Evolutionary conservation across 805 yeast genomes (phyloP).

Genomic region (Kodamaea kaohsiungensis): DNA sequence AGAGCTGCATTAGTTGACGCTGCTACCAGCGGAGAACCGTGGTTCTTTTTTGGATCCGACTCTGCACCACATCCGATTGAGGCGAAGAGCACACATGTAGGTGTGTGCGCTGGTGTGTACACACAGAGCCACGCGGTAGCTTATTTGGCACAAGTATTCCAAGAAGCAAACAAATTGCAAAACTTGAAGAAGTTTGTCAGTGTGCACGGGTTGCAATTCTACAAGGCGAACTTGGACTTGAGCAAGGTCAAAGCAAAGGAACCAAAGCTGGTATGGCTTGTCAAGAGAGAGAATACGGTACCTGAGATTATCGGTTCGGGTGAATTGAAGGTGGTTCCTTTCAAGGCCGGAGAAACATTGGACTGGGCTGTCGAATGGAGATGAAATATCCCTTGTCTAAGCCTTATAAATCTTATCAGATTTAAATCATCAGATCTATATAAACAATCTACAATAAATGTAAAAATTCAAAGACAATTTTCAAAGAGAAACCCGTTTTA

Average conservation of each 20-base stretch:
- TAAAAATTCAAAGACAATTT: too few species aligned
- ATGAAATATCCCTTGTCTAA: constrained; percentile 6
- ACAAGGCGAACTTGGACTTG: constrained; percentile 49
- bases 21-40: constrained; percentile 88
- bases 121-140: constrained; percentile 83
- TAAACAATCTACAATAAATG: too few species aligned
- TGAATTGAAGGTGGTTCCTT: constrained; percentile 68
- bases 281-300: constrained; percentile 52
- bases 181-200: constrained; percentile 74
- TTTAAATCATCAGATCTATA: too few species aligned
- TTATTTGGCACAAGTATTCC: constrained; percentile 87
- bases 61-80: constrained; percentile 95
- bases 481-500: too few species aligned
- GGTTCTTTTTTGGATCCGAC: constrained; percentile 95
- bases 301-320: constrained; percentile 57
- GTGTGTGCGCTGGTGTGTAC: constrained; percentile 98
- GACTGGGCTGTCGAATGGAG: constrained; percentile 79
- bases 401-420: background rate
- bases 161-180: constrained; percentile 59
- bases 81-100: constrained; percentile 71
- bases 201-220: constrained; percentile 71
- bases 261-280: constrained; percentile 53
- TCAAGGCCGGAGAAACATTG: constrained; percentile 76
- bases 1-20: constrained; percentile 79
- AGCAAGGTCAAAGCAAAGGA: constrained; percentile 30